Evolutionary conservation across 2,329 filamentous ascomycete species (phyloP).

Genomic region (Leptographium flavum): DNA sequence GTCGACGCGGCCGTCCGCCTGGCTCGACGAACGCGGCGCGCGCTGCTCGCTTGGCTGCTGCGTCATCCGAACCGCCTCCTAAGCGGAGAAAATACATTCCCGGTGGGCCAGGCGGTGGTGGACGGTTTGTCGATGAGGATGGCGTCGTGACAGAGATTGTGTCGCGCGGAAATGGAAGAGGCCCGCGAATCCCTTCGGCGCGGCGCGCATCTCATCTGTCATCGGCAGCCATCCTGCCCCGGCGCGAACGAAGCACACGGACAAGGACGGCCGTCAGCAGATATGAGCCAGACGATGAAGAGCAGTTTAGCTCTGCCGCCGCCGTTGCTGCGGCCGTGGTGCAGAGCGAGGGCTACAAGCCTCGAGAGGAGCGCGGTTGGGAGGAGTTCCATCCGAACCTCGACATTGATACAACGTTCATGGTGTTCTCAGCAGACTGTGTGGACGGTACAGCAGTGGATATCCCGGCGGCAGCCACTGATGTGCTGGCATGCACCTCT

Average conservation of each 20-base stretch:
- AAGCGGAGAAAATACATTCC: conserved; percentile 71
- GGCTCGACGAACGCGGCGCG: conserved; percentile 17
- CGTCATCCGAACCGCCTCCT: conserved; percentile 43
- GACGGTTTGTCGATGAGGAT: conserved; percentile 66
- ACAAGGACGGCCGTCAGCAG: conserved; percentile 36
- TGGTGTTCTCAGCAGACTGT: conserved; percentile 68
- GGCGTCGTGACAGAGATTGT: conserved; percentile 23
- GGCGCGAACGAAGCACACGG: conserved; percentile 42
- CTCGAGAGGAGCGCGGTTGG: conserved; percentile 90
- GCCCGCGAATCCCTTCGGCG: conserved; percentile 17
- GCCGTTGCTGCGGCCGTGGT: conserved; percentile 77
- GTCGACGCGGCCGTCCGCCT: conserved; percentile 31
- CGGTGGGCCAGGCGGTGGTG: conserved; percentile 73
- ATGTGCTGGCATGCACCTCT: background rate
- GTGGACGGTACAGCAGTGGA: conserved; percentile 58
- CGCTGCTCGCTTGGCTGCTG: conserved; percentile 21
- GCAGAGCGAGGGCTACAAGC: conserved; percentile 93
- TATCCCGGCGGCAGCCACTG: conserved; percentile 22
- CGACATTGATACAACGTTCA: conserved; percentile 70
- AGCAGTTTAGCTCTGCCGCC: conserved; percentile 74
- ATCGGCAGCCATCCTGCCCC: conserved; percentile 31
- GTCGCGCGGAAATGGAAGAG: conserved; percentile 2
- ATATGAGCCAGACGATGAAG: conserved; percentile 37
- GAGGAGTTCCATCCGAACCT: conserved; percentile 95
- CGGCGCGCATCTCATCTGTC: background rate